Evolutionary conservation across 495 filamentous ascomycete species (phyloP).

Genomic region (Xylaria palmicola): DNA sequence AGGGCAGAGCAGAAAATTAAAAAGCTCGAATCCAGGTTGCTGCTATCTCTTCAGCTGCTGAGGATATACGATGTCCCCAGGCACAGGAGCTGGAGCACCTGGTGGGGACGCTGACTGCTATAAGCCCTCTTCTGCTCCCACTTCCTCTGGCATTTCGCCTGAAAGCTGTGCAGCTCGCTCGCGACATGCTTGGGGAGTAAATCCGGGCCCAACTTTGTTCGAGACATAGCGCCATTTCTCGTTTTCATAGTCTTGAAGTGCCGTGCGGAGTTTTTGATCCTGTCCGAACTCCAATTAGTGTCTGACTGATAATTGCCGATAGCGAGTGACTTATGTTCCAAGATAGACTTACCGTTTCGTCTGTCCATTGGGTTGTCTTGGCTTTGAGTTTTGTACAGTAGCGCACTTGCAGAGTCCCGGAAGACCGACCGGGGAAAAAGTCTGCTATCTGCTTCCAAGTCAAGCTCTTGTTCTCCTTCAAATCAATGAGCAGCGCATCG

Average conservation of each 20-base stretch:
- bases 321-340: not conserved
- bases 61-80: constrained; percentile 49
- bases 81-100: constrained; percentile 51
- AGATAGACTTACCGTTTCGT: constrained; percentile 71
- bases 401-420: constrained; percentile 84
- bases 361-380: constrained; percentile 88
- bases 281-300: constrained; percentile 36
- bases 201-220: constrained; percentile 81
- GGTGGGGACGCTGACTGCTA: constrained; percentile 57
- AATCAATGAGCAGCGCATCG: constrained; percentile 75
- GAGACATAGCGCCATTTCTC: constrained; percentile 88
- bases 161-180: constrained; percentile 68
- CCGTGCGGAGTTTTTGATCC: constrained; percentile 75
- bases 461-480: constrained; percentile 89
- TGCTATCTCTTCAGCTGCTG: constrained; percentile 39
- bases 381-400: constrained; percentile 94
- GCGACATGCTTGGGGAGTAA: constrained; percentile 79
- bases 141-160: constrained; percentile 31
- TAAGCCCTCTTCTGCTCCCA: constrained; percentile 41
- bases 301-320: not conserved
- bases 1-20: not conserved
- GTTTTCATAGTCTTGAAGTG: constrained; percentile 83
- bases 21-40: constrained; percentile 4
- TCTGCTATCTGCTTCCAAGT: constrained; percentile 96
- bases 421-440: constrained; percentile 86